phyloP scores from a whole-genome alignment of 345 rosid species.

The Anacardium occidentale region DNA sequence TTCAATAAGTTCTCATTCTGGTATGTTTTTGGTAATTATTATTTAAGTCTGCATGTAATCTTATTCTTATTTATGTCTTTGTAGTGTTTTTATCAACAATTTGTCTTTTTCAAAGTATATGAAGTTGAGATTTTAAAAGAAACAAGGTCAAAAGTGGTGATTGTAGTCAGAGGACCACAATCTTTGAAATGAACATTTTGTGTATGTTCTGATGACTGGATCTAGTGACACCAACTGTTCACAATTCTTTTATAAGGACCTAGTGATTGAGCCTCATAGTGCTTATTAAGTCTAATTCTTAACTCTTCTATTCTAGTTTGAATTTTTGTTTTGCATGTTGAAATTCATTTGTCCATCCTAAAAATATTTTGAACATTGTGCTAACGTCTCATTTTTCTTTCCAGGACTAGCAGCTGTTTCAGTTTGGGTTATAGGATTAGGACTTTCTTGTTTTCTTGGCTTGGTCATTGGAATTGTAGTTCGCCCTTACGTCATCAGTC shows the following conservation, averaged over 20 bases:
- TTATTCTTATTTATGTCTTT: not conserved
- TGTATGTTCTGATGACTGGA: not conserved
- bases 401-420: slow-evolving; percentile 38
- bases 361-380: not conserved
- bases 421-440: slow-evolving; percentile 36
- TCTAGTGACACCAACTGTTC: not conserved
- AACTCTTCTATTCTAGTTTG: not conserved
- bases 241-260: not conserved
- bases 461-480: slow-evolving; percentile 33
- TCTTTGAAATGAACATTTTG: not conserved
- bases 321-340: not conserved
- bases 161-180: not conserved
- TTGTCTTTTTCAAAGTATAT: not conserved
- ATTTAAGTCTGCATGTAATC: not conserved
- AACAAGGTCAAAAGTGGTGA: too few relatives aligned
- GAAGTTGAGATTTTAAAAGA: not conserved
- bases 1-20: slow-evolving; percentile 40
- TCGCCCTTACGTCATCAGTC: slow-evolving; percentile 32
- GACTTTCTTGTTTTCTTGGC: slow-evolving; percentile 43
- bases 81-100: not conserved
- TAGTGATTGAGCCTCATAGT: not conserved
- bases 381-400: slow-evolving; percentile 5
- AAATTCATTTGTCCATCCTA: not conserved
- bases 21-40: slow-evolving; percentile 22
- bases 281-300: not conserved